These are phyloP conservation scores for Pythium dissimile DNA, from an alignment of 352 stramenopile species.

Conservation along the genomic window DNA sequence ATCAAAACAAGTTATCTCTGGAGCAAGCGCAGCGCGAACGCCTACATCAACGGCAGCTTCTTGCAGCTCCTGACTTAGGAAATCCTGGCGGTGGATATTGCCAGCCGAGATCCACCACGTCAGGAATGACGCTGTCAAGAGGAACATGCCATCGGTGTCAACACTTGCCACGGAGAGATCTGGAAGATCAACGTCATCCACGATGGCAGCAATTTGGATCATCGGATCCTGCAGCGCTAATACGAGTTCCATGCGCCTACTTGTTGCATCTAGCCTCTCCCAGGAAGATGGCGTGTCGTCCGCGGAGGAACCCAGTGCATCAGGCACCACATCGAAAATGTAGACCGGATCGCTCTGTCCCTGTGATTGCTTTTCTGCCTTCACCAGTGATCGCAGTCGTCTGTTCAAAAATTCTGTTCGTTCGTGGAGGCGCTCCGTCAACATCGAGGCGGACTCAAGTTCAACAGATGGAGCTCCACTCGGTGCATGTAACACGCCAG, in stretches of 20 bases:
- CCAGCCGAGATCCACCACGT: conserved; percentile 47
- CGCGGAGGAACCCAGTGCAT: not conserved
- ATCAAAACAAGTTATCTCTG: too few species aligned
- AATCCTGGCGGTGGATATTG: conserved; percentile 51
- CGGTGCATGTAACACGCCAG: not conserved
- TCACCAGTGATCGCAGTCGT: conserved; percentile 1
- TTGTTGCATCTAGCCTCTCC: conserved; percentile 33
- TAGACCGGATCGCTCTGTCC: conserved; percentile 11
- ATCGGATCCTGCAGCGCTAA: conserved; percentile 50
- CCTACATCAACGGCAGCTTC: conserved; percentile 43
- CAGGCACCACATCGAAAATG: conserved; percentile 40
- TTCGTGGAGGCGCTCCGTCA: conserved; percentile 1
- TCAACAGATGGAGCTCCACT: not conserved
- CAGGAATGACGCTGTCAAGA: conserved; percentile 46
- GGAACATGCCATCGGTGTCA: conserved; percentile 42
- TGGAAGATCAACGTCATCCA: conserved; percentile 50
- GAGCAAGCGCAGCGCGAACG: too few species aligned
- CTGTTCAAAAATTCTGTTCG: conserved; percentile 14
- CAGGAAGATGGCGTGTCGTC: conserved; percentile 16
- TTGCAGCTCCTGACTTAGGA: conserved; percentile 43
- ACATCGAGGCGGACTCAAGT: not conserved
- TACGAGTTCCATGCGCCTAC: conserved; percentile 44
- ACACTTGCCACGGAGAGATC: conserved; percentile 35
- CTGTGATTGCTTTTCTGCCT: not conserved
- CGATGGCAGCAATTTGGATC: conserved; percentile 60